Percentiles rank a stretch among this genome's conserved stretches.
Conservation (phyloP, 352 stramenopile species). For the Pythium grandisporangium region DNA sequence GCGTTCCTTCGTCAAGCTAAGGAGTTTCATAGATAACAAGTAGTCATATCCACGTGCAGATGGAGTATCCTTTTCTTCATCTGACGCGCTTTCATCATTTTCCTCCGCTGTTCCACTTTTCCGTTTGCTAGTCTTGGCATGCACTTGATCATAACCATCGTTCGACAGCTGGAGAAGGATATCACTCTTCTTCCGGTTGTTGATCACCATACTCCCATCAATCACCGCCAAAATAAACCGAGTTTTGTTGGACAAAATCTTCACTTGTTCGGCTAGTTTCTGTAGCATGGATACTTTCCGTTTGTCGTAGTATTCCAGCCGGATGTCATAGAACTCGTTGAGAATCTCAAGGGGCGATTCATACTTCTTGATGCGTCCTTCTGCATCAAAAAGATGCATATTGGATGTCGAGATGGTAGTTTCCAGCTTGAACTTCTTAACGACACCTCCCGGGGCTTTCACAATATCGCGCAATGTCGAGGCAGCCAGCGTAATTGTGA, state of each 20-base stretch:
- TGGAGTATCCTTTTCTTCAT: constrained; percentile 34
- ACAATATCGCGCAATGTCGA: constrained; percentile 65
- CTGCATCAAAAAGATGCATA: constrained; percentile 94
- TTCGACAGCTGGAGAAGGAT: constrained; percentile 83
- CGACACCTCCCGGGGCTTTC: constrained; percentile 60
- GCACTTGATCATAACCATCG: constrained; percentile 85
- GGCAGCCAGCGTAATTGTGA: constrained; percentile 78
- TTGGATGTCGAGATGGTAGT: constrained; percentile 92
- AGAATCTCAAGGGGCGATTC: constrained; percentile 88
- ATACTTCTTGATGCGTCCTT: constrained; percentile 92
- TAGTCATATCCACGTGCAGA: constrained; percentile 89
- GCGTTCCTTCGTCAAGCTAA: constrained; percentile 90
- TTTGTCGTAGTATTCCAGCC: constrained; percentile 89
- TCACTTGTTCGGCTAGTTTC: constrained; percentile 87
- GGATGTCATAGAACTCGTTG: constrained; percentile 90
- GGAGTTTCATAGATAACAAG: constrained; percentile 92
- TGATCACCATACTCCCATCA: constrained; percentile 88
- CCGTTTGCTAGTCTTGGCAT: constrained; percentile 32
- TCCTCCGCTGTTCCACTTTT: constrained; percentile 28
- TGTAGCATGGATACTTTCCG: constrained; percentile 86
- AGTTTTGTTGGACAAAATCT: constrained; percentile 91
- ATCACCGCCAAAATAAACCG: constrained; percentile 94
- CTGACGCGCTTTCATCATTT: constrained; percentile 29
- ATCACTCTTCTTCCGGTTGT: constrained; percentile 90
- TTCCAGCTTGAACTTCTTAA: constrained; percentile 96